Evolutionary conservation across 345 rosid genomes (phyloP), one percentile per base, ranked within the genome.

Genomic region (Eucalyptus microcorys): DNA sequence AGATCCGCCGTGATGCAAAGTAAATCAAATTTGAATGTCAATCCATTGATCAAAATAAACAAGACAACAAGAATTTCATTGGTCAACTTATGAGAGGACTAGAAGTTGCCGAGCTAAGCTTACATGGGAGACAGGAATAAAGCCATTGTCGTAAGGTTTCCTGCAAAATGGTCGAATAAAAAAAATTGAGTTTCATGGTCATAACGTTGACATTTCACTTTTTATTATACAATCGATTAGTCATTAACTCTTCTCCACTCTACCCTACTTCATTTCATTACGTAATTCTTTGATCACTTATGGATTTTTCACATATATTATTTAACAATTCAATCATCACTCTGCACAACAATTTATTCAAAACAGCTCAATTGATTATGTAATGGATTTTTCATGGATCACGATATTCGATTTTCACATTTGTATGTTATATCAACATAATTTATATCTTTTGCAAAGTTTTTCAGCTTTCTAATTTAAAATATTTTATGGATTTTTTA

Each of bases 51-150:
- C 47, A 64, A 50, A 7, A 32, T 16, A 12, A 86, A 81, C 12
- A 9, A 45, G 30, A 49, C 13, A 32, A 3, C 37, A 13, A 49
- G 22, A 45, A 40, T 48, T 8, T 26, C 21, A 15, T 12, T 34
- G 24, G 86, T 19, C 22, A 49, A 24, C 22, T 64, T 37, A 32
- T 10, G 53, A 71, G 87, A 55, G 85, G 45, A 5, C 45, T 37
- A 71, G 14, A 71, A 71, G 83, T 19, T 37, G 83, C 1, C 3
- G 83, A 37, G 7, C n/a, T 5, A 21, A 81, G 80, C 93, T 93
- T 96, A 97, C 98, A 93, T 61, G 14, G 97, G 97, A 47, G 98
- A 93, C 34, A 94, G 61, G 92, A 96, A 97, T 85, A 97, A 86
- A 53, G 93, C 89, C 49, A 95, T 92, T 53, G 99, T 95, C 64